These are phyloP conservation scores for Zygotorulaspora sp. DNA, from an alignment of 805 yeast genomes.

Conservation along the genomic window DNA sequence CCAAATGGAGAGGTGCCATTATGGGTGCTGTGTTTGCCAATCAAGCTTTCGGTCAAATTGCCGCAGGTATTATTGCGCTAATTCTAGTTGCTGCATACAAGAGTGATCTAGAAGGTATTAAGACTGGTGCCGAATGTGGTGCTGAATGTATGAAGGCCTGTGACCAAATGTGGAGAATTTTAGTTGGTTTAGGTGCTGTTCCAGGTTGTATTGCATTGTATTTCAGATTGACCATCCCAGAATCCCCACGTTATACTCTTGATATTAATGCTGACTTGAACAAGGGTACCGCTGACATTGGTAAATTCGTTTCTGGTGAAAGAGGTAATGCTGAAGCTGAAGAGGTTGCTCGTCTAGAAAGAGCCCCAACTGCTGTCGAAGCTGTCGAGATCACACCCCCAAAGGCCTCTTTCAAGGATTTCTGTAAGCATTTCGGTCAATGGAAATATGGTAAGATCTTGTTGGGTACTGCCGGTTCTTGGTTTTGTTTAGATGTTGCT, in stretches of 20 bases:
- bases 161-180: constrained; percentile 93
- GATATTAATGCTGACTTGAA: constrained; percentile 62
- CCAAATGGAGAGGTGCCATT: constrained; percentile 97
- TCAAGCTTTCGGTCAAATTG: constrained; percentile 94
- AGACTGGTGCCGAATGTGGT: constrained; percentile 56
- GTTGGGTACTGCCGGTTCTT: constrained; percentile 84
- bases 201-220: constrained; percentile 83
- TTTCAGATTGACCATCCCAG: constrained; percentile 91
- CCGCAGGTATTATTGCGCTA: constrained; percentile 81
- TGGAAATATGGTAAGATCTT: constrained; percentile 85
- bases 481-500: constrained; percentile 90
- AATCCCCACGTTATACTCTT: constrained; percentile 86
- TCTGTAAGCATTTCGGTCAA: constrained; percentile 66
- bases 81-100: constrained; percentile 75
- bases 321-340: constrained; percentile 50
- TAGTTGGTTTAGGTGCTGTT: constrained; percentile 84
- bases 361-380: constrained; percentile 46
- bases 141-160: constrained; percentile 66
- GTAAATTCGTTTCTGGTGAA: constrained; percentile 47
- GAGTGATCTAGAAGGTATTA: constrained; percentile 49
- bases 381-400: constrained; percentile 46
- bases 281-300: constrained; percentile 53
- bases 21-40: constrained; percentile 96
- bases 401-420: constrained; percentile 77
- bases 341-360: constrained; percentile 42